Conservation (phyloP, 2,329 filamentous ascomycete species). For the Diaporthe sp. region DNA sequence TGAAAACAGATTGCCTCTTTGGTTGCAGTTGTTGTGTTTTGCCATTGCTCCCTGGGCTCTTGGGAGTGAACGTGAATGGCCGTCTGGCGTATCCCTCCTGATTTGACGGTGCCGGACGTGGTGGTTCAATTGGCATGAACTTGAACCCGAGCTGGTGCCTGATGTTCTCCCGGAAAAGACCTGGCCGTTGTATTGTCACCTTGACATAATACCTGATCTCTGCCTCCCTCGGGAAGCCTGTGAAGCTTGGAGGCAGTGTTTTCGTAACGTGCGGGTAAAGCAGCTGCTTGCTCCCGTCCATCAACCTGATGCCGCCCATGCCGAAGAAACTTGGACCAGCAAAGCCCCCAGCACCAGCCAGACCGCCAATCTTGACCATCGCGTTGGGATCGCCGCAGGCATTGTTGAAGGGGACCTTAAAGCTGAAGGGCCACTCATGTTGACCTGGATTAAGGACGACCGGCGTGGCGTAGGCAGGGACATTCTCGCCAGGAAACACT, state of each 20-base stretch:
- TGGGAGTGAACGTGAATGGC: slow-evolving; percentile 69
- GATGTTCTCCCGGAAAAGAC: slow-evolving; percentile 92
- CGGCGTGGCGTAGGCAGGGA: slow-evolving; percentile 56
- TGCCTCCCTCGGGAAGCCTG: slow-evolving; percentile 87
- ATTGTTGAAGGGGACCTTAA: slow-evolving; percentile 85
- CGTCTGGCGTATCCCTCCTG: slow-evolving; percentile 90
- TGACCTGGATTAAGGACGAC: slow-evolving; percentile 75
- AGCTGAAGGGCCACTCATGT: slow-evolving; percentile 83
- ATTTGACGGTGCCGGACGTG: slow-evolving; percentile 74
- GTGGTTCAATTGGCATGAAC: slow-evolving; percentile 93
- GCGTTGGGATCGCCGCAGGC: slow-evolving; percentile 70
- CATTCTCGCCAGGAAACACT: slow-evolving; percentile 76
- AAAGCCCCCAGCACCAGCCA: slow-evolving; percentile 68
- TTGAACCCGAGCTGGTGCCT: slow-evolving; percentile 79
- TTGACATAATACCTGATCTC: slow-evolving; percentile 97
- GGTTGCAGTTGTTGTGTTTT: slow-evolving; percentile 34
- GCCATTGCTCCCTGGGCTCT: slow-evolving; percentile 49
- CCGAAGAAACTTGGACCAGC: slow-evolving; percentile 62
- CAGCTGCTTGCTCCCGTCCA: slow-evolving; percentile 74
- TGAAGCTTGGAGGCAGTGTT: slow-evolving; percentile 89
- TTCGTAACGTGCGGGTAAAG: slow-evolving; percentile 81
- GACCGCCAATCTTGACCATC: slow-evolving; percentile 67
- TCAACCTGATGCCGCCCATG: slow-evolving; percentile 68
- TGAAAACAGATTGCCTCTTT: slow-evolving; percentile 62
- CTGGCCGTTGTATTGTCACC: slow-evolving; percentile 90